These are phyloP conservation scores for Solanum infundibuliforme DNA, from an alignment of 257 asterid genomes.

Conservation along the genomic window DNA sequence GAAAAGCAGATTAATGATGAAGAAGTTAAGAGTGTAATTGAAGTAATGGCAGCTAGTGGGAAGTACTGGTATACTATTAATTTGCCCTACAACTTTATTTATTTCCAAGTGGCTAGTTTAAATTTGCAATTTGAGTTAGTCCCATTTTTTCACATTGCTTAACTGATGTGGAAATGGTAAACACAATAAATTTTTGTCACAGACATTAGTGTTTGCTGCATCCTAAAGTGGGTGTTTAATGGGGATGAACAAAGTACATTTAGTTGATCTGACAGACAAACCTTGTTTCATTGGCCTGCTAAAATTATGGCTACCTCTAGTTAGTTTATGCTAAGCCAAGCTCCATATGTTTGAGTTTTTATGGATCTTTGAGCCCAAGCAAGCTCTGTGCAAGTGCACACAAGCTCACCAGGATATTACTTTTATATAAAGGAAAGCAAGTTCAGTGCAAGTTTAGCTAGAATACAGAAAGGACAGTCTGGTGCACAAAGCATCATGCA, in stretches of 20 bases:
- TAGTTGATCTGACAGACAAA: neutral
- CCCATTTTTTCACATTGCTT: neutral
- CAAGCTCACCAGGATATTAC: neutral
- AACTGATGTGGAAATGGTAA: neutral
- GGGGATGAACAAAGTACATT: neutral
- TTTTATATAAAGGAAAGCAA: neutral
- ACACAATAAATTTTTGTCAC: neutral
- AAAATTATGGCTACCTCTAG: neutral
- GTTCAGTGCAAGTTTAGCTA: neutral
- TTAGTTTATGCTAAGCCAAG: neutral
- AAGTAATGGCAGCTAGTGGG: slow-evolving; percentile 67
- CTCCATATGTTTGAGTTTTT: neutral
- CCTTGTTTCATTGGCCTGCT: neutral
- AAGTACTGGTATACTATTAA: slow-evolving; percentile 53
- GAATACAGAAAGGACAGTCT: neutral
- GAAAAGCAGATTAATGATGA: slow-evolving; percentile 27
- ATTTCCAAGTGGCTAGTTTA: neutral
- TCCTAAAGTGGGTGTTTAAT: neutral
- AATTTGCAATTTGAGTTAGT: neutral
- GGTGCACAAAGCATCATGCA: neutral
- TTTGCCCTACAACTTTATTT: neutral
- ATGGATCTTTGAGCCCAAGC: neutral
- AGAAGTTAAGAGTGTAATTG: slow-evolving; percentile 41
- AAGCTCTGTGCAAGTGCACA: neutral
- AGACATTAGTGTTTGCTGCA: neutral